phyloP scores from a whole-genome alignment of 805 yeast species.

The Wickerhamiella alocasiicola region DNA sequence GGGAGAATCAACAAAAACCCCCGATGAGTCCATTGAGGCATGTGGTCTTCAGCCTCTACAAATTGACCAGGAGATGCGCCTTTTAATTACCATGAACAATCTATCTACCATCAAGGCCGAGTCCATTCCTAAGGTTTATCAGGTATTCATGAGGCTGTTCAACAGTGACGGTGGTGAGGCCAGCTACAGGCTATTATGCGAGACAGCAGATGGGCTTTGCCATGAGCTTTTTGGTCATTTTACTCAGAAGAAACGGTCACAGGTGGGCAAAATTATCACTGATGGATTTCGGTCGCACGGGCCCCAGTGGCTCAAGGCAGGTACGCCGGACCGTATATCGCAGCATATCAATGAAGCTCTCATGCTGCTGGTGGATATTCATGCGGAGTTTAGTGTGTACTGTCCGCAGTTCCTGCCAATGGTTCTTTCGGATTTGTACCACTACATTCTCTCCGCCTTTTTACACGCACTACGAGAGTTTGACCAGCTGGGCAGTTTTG shows the following conservation, averaged over 20 bases:
- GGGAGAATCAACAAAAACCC: background rate
- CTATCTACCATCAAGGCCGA: constrained; percentile 35
- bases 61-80: constrained; percentile 38
- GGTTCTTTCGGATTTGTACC: constrained; percentile 36
- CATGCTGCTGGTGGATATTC: constrained; percentile 38
- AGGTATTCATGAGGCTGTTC: constrained; percentile 13
- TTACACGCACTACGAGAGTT: constrained; percentile 33
- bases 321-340: constrained; percentile 25
- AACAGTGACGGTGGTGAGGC: background rate
- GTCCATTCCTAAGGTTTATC: constrained; percentile 35
- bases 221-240: constrained; percentile 35
- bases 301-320: constrained; percentile 31
- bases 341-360: constrained; percentile 38
- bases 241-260: constrained; percentile 39
- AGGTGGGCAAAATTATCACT: constrained; percentile 36
- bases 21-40: background rate
- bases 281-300: constrained; percentile 17
- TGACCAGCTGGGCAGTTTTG: constrained; percentile 36
- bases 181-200: background rate
- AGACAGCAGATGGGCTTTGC: constrained; percentile 34
- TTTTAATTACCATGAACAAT: constrained; percentile 43
- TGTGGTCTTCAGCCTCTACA: constrained; percentile 31
- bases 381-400: constrained; percentile 38
- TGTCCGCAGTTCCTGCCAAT: constrained; percentile 36
- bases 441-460: constrained; percentile 29